Percentiles rank a stretch among this genome's conserved stretches.
Evolutionary conservation across 1,284 basidiomycete species (phyloP).

Genomic region (Cryptococcus amylolentus): DNA sequence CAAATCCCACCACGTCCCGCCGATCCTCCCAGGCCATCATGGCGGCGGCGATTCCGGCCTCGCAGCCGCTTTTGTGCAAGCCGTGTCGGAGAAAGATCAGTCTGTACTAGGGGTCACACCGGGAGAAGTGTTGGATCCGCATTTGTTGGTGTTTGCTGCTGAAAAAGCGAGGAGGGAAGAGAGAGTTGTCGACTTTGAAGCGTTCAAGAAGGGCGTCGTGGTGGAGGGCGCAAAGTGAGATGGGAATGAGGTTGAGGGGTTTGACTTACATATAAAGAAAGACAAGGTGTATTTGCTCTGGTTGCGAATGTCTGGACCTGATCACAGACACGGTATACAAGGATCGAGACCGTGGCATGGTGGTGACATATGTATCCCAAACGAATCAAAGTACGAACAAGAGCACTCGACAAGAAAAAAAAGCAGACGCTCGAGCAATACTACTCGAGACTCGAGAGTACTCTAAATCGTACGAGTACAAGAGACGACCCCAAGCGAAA

Average conservation of each 20-base stretch:
- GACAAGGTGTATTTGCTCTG: too few species aligned
- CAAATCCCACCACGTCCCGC: constrained; percentile 56
- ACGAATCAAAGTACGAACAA: too few species aligned
- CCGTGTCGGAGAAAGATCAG: constrained; percentile 60
- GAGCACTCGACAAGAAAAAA: too few species aligned
- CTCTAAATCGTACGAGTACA: too few species aligned
- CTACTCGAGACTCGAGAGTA: too few species aligned
- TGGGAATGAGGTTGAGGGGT: background rate
- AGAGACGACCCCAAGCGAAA: too few species aligned
- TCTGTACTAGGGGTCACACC: constrained; percentile 61
- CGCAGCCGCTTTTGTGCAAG: constrained; percentile 66
- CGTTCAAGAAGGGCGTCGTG: constrained; percentile 30
- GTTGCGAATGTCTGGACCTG: too few species aligned
- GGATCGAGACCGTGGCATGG: too few species aligned
- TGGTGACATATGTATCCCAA: too few species aligned
- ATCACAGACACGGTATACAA: too few species aligned
- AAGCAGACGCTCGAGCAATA: too few species aligned
- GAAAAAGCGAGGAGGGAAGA: constrained; percentile 68
- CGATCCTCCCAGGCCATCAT: constrained; percentile 64
- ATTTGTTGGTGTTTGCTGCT: constrained; percentile 78
- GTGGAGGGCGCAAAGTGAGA: constrained; percentile 44
- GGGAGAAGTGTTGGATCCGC: constrained; percentile 66
- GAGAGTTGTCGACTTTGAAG: constrained; percentile 57
- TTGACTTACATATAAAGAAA: background rate
- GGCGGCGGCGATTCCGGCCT: constrained; percentile 77